These are phyloP conservation scores for Hirschioporus abietinus DNA, from an alignment of 768 basidiomycete genomes.

Conservation along the genomic window DNA sequence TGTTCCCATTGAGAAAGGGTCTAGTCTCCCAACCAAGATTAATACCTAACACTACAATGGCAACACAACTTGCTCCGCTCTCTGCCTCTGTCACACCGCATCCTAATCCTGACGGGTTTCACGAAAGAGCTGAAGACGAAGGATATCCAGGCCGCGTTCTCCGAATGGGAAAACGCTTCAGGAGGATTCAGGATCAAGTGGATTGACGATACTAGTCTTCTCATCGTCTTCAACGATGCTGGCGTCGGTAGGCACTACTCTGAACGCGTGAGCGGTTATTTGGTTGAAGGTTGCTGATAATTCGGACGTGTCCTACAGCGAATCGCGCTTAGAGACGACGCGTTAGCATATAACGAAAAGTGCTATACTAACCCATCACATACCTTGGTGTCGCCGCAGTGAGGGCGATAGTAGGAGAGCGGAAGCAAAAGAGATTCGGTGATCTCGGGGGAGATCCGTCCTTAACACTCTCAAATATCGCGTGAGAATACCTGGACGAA, in stretches of 20 bases:
- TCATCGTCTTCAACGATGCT: slow-evolving; percentile 93
- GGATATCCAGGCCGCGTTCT: slow-evolving; percentile 88
- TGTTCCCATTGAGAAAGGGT: too few relatives aligned
- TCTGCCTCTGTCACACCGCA: slow-evolving; percentile 95
- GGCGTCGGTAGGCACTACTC: slow-evolving; percentile 64
- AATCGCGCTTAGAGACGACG: slow-evolving; percentile 74
- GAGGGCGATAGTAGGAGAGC: too few relatives aligned
- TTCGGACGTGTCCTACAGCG: slow-evolving; percentile 41
- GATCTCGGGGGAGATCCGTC: too few relatives aligned
- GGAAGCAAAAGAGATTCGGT: too few relatives aligned
- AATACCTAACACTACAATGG: slow-evolving; percentile 37
- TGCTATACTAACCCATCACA: too few relatives aligned
- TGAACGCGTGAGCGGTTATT: not conserved
- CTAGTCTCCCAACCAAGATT: not conserved
- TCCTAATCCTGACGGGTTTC: slow-evolving; percentile 89
- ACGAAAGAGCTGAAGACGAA: slow-evolving; percentile 95
- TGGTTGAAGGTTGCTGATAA: not conserved
- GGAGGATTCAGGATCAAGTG: slow-evolving; percentile 99
- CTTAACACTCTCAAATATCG: too few relatives aligned
- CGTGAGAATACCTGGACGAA: too few relatives aligned
- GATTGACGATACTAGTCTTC: slow-evolving; percentile 92
- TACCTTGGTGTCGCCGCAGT: too few relatives aligned
- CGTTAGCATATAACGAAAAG: too few relatives aligned
- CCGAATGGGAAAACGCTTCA: slow-evolving; percentile 77
- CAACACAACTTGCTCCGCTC: slow-evolving; percentile 70